Conservation (phyloP, 352 stramenopile genomes). For the Phytopythium mirpurense region DNA sequence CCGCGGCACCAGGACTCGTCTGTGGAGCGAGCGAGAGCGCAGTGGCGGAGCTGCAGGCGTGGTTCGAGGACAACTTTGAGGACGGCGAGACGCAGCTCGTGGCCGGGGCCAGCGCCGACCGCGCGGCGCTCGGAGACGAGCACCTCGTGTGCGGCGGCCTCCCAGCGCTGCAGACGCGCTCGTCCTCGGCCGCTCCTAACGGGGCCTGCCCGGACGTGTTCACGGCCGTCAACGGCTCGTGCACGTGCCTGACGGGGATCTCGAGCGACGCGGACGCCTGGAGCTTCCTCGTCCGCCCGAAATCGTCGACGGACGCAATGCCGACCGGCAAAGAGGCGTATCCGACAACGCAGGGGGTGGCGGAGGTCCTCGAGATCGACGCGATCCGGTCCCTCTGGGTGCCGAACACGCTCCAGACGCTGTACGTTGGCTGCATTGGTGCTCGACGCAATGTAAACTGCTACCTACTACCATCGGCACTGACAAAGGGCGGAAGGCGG, state of each 20-base stretch:
- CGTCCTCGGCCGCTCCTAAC: slow-evolving; percentile 17
- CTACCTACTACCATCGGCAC: too few relatives aligned
- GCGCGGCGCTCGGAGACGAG: slow-evolving; percentile 5
- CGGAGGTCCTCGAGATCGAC: slow-evolving; percentile 17
- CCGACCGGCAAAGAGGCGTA: background rate
- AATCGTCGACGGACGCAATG: background rate
- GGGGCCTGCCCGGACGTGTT: slow-evolving; percentile 20
- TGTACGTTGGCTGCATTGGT: slow-evolving; percentile 12
- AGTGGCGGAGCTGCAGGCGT: slow-evolving; percentile 10
- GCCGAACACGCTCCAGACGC: slow-evolving; percentile 12
- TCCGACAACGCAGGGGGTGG: slow-evolving; percentile 6
- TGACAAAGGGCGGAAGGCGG: slow-evolving; percentile 15
- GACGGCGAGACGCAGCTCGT: slow-evolving; percentile 28
- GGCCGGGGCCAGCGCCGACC: slow-evolving; percentile 9
- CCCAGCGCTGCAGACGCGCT: slow-evolving; percentile 24
- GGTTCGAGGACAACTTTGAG: slow-evolving; percentile 25
- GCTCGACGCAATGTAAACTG: too few relatives aligned
- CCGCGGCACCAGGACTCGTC: too few relatives aligned
- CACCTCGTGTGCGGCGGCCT: slow-evolving; percentile 17
- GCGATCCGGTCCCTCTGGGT: slow-evolving; percentile 25
- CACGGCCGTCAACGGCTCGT: slow-evolving; percentile 27
- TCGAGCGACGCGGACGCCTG: slow-evolving; percentile 8
- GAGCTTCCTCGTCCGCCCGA: slow-evolving; percentile 17
- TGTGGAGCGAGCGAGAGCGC: too few relatives aligned
- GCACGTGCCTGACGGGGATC: slow-evolving; percentile 30